A percentile compares a stretch with the other conserved stretches of the same genome.
These are phyloP conservation scores for Lasiodiplodia theobromae DNA, from an alignment of 2,329 filamentous ascomycete genomes.

Conservation along the genomic window DNA sequence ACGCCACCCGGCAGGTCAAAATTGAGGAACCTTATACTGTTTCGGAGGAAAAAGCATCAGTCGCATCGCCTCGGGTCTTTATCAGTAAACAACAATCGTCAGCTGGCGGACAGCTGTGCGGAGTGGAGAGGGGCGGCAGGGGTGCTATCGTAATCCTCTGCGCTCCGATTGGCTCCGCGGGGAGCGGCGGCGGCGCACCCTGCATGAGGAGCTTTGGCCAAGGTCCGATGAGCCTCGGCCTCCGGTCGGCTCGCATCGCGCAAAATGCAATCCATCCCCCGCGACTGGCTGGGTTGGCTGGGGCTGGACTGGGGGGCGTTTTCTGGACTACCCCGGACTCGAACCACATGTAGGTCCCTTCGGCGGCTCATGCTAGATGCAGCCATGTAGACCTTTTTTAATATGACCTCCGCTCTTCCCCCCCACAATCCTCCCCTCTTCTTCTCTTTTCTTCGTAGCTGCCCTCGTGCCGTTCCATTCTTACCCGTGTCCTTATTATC, in stretches of 20 bases:
- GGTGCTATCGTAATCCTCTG: neutral
- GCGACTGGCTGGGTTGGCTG: neutral
- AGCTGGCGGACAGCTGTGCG: neutral
- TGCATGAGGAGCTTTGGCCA: slow-evolving; percentile 8
- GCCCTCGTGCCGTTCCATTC: neutral
- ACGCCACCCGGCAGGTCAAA: no score
- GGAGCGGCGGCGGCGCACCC: neutral
- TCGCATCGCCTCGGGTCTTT: neutral
- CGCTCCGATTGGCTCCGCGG: slow-evolving; percentile 6
- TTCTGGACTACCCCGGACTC: slow-evolving; percentile 20
- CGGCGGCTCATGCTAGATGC: neutral
- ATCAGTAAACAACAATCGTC: slow-evolving; percentile 9
- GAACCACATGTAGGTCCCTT: neutral
- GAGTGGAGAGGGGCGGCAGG: slow-evolving; percentile 2
- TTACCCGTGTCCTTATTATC: neutral
- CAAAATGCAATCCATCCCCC: neutral
- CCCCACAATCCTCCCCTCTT: neutral
- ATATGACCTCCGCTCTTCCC: neutral
- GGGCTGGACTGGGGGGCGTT: no score
- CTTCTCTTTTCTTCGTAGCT: neutral
- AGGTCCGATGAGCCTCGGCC: slow-evolving; percentile 11
- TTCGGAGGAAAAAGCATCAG: neutral
- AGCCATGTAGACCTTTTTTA: slow-evolving; percentile 7
- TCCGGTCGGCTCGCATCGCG: slow-evolving; percentile 13
- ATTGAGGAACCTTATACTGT: no score